Base-by-base conservation (phyloP, 257 asterid genomes). In the Penstemon davidsonii region DNA sequence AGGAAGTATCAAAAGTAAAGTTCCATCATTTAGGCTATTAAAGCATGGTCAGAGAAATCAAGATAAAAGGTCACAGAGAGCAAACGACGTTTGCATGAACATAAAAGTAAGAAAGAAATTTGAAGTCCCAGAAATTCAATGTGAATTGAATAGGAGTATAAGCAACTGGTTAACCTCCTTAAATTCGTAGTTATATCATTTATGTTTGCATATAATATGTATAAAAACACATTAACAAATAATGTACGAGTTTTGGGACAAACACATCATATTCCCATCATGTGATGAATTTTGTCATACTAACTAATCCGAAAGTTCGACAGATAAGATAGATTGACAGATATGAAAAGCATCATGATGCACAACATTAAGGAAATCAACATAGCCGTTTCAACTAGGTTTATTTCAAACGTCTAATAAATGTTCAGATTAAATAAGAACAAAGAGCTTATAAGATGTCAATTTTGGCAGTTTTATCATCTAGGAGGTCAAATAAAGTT, bases 21-120 rank as follows among this genome's bases (percentile, higher is more conserved):
- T 61, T 41, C 51, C 59, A 61, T 42, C 60, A 15, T 50, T 46
- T 51, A 59, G 66, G 18, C 12, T 36, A 36, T 19, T 39, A 55
- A 47, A 65, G 3, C 44, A 50, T 56, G 11, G 42, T 43, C 54
- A 43, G 40, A 33, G 51, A 60, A 55, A 51, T 41, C 7, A 13
- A 59, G 25, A 61, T 36, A 38, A 53, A 60, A 42, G 56, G 49
- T 42, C 44, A 67, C 6, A 15, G 51, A 45, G 57, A 72, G 62
- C 41, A 56, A 46, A 41, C 49, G 56, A 43, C 62, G 52, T 47
- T 33, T 25, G 8, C 7, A 10, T 5, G 54, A 63, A 46, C 13
- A 72, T 41, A 55, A 60, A 60, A 53, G 52, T n/a, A 38, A 41
- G 37, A 19, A 42, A 39, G 5, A 11, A 33, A 66, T 50, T 49